These are phyloP conservation scores for Penicillium sp. DNA, from an alignment of 2,329 filamentous ascomycete species.

Conservation along the genomic window DNA sequence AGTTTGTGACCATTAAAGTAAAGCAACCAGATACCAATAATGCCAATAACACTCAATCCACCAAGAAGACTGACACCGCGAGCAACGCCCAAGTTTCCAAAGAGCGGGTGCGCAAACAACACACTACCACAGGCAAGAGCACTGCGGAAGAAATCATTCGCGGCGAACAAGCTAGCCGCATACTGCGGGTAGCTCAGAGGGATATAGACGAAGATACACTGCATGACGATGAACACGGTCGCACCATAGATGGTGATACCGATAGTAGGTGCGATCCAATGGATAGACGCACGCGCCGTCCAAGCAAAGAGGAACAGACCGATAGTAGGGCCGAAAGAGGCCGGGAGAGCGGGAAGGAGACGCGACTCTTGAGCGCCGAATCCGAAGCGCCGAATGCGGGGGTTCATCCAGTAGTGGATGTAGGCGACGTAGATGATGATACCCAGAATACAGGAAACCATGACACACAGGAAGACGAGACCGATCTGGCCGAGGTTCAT, in stretches of 20 bases:
- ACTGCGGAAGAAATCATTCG: constrained; percentile 38
- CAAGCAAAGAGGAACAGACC: constrained; percentile 59
- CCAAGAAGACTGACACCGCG: constrained; percentile 36
- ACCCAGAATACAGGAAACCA: constrained; percentile 59
- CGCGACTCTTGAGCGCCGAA: constrained; percentile 57
- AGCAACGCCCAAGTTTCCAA: constrained; percentile 36
- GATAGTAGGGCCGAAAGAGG: constrained; percentile 56
- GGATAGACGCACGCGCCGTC: constrained; percentile 29
- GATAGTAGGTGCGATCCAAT: constrained; percentile 42
- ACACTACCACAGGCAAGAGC: constrained; percentile 26
- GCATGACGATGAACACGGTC: constrained; percentile 43
- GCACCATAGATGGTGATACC: constrained; percentile 45
- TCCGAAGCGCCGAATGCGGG: constrained; percentile 52
- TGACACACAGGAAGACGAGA: constrained; percentile 62
- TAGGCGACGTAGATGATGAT: constrained; percentile 54
- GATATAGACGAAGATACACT: constrained; percentile 47
- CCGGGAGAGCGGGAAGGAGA: constrained; percentile 56
- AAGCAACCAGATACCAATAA: constrained; percentile 37
- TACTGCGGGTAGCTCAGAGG: constrained; percentile 37
- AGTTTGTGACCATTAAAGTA: constrained; percentile 35
- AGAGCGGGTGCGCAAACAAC: constrained; percentile 38
- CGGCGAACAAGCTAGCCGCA: constrained; percentile 38
- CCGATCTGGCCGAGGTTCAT: constrained; percentile 62
- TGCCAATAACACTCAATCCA: constrained; percentile 39
- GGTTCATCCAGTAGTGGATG: constrained; percentile 55